Percentiles rank a stretch among this genome's conserved stretches.
Evolutionary conservation across 768 basidiomycete species (phyloP).

Genomic region (Chiua virens): DNA sequence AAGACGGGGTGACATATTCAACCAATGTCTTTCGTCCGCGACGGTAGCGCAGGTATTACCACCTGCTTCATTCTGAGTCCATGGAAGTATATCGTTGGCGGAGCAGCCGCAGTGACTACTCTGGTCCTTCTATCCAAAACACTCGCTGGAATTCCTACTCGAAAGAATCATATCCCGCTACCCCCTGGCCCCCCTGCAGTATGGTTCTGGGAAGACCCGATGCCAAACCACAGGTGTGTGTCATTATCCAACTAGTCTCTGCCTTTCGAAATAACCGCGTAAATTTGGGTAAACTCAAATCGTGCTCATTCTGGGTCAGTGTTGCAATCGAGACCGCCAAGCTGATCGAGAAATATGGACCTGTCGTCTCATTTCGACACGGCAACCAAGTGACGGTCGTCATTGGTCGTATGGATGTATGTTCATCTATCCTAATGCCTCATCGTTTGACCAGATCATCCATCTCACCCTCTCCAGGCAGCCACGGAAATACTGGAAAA

Average conservation of each 20-base stretch:
- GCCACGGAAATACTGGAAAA: conserved; percentile 63
- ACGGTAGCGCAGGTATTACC: too few species aligned
- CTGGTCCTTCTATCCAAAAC: not conserved
- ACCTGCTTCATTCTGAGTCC: too few species aligned
- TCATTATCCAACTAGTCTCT: not conserved
- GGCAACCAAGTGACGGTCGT: conserved; percentile 1
- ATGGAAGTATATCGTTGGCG: not conserved
- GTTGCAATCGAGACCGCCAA: not conserved
- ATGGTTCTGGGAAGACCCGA: conserved; percentile 16
- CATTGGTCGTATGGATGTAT: conserved; percentile 1
- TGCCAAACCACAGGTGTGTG: conserved; percentile 9
- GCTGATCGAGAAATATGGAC: conserved; percentile 1
- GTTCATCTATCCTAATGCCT: not conserved
- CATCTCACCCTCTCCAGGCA: conserved; percentile 44
- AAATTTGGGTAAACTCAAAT: not conserved
- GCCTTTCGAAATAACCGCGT: not conserved
- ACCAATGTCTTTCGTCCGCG: too few species aligned
- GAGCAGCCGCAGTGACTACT: not conserved
- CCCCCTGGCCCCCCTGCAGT: conserved; percentile 19
- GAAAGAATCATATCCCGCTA: conserved; percentile 6
- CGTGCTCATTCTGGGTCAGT: not conserved
- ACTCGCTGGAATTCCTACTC: not conserved
- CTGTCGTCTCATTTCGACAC: conserved; percentile 28
- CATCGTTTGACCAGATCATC: not conserved
- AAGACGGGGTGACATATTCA: too few species aligned